These are phyloP conservation scores for Pleurotus citrinopileatus DNA, from an alignment of 768 basidiomycete species.

Conservation along the genomic window DNA sequence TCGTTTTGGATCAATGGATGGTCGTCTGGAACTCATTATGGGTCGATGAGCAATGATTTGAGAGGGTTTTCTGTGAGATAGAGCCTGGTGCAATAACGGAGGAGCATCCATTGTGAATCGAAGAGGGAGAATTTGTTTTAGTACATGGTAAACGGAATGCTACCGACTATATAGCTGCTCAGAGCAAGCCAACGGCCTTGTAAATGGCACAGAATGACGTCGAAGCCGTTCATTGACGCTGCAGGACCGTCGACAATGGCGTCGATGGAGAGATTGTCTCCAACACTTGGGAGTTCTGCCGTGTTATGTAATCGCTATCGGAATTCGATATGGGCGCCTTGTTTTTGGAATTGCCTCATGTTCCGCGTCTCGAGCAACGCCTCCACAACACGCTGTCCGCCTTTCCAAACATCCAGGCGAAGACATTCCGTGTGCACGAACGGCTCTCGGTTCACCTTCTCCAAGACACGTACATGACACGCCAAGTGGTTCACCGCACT, in stretches of 20 bases:
- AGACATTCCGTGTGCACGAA: not conserved
- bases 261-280: too few species aligned
- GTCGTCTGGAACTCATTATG: conserved; percentile 43
- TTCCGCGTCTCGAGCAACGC: not conserved
- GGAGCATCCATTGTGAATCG: conserved; percentile 35
- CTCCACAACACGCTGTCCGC: not conserved
- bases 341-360: not conserved
- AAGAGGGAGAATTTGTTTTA: too few species aligned
- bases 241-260: too few species aligned
- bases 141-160: too few species aligned
- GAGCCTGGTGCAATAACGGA: conserved; percentile 40
- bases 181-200: too few species aligned
- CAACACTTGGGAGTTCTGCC: too few species aligned
- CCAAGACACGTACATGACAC: conserved; percentile 2
- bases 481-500: not conserved
- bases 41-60: conserved; percentile 28
- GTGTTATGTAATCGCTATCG: too few species aligned
- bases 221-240: too few species aligned
- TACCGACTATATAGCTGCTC: too few species aligned
- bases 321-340: not conserved
- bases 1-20: conserved; percentile 74
- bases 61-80: conserved; percentile 46
- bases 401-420: not conserved
- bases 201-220: too few species aligned
- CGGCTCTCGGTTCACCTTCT: not conserved